phyloP scores from a whole-genome alignment of 108 stramenopile genomes.

The Cyclotella cryptica region DNA sequence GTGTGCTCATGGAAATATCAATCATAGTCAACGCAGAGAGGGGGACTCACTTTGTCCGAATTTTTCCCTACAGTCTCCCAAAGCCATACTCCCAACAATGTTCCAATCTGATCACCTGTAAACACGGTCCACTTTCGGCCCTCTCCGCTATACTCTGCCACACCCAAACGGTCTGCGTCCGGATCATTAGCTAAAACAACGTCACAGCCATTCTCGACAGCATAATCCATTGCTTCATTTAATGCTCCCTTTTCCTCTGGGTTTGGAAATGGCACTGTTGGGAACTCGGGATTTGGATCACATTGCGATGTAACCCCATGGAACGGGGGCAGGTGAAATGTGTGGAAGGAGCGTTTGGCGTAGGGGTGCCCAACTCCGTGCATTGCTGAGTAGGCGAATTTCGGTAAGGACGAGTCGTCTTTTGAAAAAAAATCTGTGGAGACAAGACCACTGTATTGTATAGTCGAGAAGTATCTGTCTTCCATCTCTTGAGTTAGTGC shows the following conservation, averaged over 20 bases:
- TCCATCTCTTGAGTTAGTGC: conserved; percentile 52
- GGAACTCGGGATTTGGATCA: conserved; percentile 92
- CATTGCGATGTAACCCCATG: conserved; percentile 76
- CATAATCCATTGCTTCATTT: conserved; percentile 83
- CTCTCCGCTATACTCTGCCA: conserved; percentile 79
- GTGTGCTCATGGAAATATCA: neutral
- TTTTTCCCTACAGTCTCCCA: conserved; percentile 79
- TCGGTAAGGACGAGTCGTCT: conserved; percentile 23
- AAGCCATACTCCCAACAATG: conserved; percentile 90
- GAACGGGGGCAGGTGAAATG: conserved; percentile 84
- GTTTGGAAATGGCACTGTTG: conserved; percentile 96
- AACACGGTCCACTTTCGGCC: conserved; percentile 90
- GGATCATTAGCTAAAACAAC: conserved; percentile 98
- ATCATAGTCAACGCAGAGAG: neutral
- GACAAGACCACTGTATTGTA: conserved; percentile 70
- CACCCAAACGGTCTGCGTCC: conserved; percentile 97
- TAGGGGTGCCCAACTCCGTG: conserved; percentile 93
- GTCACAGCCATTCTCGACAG: conserved; percentile 65
- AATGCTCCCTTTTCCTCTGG: conserved; percentile 97
- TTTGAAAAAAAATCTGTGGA: conserved; percentile 33
- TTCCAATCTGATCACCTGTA: conserved; percentile 96
- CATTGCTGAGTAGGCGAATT: conserved; percentile 95
- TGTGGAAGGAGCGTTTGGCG: conserved; percentile 72
- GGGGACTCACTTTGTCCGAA: conserved; percentile 60
- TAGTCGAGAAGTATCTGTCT: conserved; percentile 68